Evolutionary conservation across 2,329 filamentous ascomycete genomes (phyloP), one percentile per base, ranked within the genome.

Genomic region (Lasiodiplodia gonubiensis): DNA sequence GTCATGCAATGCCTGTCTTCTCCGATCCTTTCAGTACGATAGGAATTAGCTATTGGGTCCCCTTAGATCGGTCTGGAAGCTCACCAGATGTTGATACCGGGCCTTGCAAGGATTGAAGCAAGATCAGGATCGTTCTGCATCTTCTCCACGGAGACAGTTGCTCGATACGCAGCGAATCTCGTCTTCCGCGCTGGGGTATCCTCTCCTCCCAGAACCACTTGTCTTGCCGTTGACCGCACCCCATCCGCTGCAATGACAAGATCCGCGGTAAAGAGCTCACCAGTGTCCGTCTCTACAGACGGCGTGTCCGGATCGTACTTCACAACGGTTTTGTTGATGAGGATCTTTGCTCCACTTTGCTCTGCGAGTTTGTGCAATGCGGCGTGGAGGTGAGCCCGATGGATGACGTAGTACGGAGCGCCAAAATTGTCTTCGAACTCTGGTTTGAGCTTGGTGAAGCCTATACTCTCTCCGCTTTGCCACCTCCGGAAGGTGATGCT

Each of bases 81-180:
- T 39, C 63, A 71, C 72, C 72, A 74, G 2, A 71, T 42, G 48
- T 74, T 74, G 23, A 70, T 69, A 8, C 69, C 70, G 3, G 70
- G 71, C 52, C 67, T 68, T 16, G 71, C 71, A 12, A 73, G 64
- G 12, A 74, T 59, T 69, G 69, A 70, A 11, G 69, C 69, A 10
- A 71, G 14, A 14, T 73, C 71, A 12, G 71, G 70, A 54, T 74
- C 71, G 3, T 35, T 30, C 35, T 88, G 79, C 33, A 87, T 80
- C 27, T 84, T 81, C 21, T 70, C 68, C 0, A 83, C 72, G 1
- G 80, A 76, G 1, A 90, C 78, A 0, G 88, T 83, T 37, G 71
- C 84, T 4, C 88, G 80, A 72, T 90, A 91, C 0, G 87, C 88
- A 27, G 90, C 75, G 72, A 90, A 88, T 0, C 87, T 87, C 0